Evolutionary conservation across 176 grass and related monocot species (phyloP).

Genomic region (Phragmites australis): DNA sequence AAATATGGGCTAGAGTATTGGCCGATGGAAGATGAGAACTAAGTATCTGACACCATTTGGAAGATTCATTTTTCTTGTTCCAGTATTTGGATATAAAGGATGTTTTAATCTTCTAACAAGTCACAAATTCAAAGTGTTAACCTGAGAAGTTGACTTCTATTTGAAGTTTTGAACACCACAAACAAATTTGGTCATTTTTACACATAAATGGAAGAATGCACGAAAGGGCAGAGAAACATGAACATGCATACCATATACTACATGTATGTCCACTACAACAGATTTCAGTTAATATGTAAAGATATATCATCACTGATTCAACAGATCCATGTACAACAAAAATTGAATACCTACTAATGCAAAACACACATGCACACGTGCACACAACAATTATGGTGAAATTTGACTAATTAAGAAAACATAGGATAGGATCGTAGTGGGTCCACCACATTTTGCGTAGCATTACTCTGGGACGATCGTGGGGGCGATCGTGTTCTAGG

Average conservation of each 20-base stretch:
- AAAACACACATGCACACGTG: background rate
- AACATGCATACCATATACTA: constrained; percentile 5
- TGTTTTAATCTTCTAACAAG: constrained; percentile 4
- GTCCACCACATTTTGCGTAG: too few species aligned
- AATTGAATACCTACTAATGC: background rate
- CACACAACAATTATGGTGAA: constrained; percentile 17
- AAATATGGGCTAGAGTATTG: background rate
- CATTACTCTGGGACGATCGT: too few species aligned
- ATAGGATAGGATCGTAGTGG: too few species aligned
- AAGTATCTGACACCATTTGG: background rate
- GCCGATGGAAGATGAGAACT: background rate
- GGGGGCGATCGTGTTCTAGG: too few species aligned
- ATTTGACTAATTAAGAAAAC: background rate
- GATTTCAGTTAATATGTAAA: background rate
- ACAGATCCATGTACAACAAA: background rate
- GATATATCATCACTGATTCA: background rate
- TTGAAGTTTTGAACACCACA: background rate
- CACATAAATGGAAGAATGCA: background rate
- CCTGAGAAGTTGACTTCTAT: background rate
- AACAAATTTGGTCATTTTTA: background rate
- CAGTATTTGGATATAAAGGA: background rate
- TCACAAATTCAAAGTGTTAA: constrained; percentile 14
- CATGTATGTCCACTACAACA: background rate
- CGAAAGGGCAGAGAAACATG: background rate
- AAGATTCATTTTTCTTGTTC: constrained; percentile 4